Evolutionary conservation across 2,329 filamentous ascomycete genomes (phyloP).

Genomic region (Talaromyces sp.): DNA sequence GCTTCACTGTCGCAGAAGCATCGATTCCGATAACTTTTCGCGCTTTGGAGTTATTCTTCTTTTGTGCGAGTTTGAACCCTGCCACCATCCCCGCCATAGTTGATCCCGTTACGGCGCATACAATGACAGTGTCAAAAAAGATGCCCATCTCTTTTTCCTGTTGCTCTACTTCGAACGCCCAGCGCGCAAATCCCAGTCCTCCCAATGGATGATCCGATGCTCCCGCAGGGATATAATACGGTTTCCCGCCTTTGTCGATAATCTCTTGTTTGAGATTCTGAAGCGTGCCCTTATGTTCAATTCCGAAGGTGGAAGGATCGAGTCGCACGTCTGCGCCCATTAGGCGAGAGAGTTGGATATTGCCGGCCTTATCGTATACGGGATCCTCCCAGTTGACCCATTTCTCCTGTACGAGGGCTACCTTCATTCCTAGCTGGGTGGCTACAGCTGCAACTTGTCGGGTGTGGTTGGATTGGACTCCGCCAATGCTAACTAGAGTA

Average conservation of each 20-base stretch:
- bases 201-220: slow-evolving; percentile 69
- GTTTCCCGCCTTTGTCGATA: slow-evolving; percentile 56
- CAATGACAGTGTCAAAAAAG: slow-evolving; percentile 67
- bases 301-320: slow-evolving; percentile 62
- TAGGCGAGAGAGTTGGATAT: slow-evolving; percentile 67
- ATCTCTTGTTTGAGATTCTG: slow-evolving; percentile 54
- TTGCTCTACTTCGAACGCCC: slow-evolving; percentile 66
- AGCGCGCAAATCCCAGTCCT: slow-evolving; percentile 68
- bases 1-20: slow-evolving; percentile 57
- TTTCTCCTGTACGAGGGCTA: slow-evolving; percentile 61
- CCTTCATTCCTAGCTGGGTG: slow-evolving; percentile 54
- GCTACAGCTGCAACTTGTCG: slow-evolving; percentile 65
- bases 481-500: slow-evolving; percentile 66
- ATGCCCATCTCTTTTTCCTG: slow-evolving; percentile 63
- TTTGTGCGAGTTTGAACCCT: slow-evolving; percentile 65
- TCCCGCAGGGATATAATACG: slow-evolving; percentile 71
- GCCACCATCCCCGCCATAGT: slow-evolving; percentile 72
- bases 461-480: slow-evolving; percentile 69
- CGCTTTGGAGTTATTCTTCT: slow-evolving; percentile 41
- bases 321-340: slow-evolving; percentile 57
- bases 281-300: slow-evolving; percentile 65
- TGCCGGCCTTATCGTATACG: slow-evolving; percentile 64
- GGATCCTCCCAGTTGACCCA: slow-evolving; percentile 65
- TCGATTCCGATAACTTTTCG: slow-evolving; percentile 67
- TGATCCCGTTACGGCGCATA: slow-evolving; percentile 69